These are phyloP conservation scores for Amaranthus palmeri DNA, from an alignment of 148 eudicot genomes.

Conservation along the genomic window DNA sequence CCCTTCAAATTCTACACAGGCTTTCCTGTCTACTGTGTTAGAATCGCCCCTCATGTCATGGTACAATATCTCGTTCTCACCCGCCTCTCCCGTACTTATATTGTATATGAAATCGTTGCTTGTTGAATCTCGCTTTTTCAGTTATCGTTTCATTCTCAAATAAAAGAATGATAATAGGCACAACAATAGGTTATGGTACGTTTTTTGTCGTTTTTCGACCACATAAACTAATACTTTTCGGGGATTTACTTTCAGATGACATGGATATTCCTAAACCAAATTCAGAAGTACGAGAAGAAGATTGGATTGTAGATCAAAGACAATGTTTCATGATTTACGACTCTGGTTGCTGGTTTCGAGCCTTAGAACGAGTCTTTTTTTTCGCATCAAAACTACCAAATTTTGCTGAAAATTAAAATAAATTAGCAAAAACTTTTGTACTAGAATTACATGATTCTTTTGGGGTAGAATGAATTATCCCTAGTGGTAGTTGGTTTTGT, in stretches of 20 bases:
- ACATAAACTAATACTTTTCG: conserved; percentile 10
- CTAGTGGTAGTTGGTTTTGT: conserved; percentile 10
- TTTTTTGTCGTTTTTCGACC: neutral
- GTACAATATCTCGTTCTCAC: conserved; percentile 17
- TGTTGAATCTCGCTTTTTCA: neutral
- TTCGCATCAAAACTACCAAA: conserved; percentile 9
- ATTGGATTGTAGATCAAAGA: conserved; percentile 24
- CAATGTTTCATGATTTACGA: conserved; percentile 4
- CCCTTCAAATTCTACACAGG: conserved; percentile 49
- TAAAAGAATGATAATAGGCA: too few species aligned
- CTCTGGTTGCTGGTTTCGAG: conserved; percentile 16
- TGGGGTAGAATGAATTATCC: conserved; percentile 7
- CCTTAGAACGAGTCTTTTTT: conserved; percentile 12
- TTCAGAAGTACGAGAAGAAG: conserved; percentile 31
- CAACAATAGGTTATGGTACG: too few species aligned
- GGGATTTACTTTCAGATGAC: conserved; percentile 31
- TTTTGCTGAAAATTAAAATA: conserved; percentile 21
- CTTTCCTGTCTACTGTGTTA: conserved; percentile 44
- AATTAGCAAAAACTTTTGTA: conserved; percentile 11
- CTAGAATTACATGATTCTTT: conserved; percentile 24
- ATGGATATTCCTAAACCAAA: conserved; percentile 41
- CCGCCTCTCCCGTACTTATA: neutral
- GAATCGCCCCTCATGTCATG: conserved; percentile 52
- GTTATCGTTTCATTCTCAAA: too few species aligned
- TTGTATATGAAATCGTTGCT: neutral